Base-by-base conservation (phyloP, 139 green algal species). In the Raphidocelis subcapitata region DNA sequence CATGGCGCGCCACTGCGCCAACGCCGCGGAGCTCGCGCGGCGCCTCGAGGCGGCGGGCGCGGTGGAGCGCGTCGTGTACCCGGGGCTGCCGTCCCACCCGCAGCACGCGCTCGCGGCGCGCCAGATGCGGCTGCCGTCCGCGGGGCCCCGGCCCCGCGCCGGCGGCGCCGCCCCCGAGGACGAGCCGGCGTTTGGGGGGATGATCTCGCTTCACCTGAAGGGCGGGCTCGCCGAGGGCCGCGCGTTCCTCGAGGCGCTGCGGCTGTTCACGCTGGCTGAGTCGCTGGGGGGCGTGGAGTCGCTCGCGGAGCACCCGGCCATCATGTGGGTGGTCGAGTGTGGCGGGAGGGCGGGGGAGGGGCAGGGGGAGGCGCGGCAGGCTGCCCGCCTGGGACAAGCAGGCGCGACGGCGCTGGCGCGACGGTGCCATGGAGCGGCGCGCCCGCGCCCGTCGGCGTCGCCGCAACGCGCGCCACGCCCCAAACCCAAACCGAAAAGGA, bases 101-200 rank as follows among this genome's bases (percentile, higher is more conserved):
- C 62, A 69, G 62, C 62, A 61, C 54, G 54, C 54, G 15, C 54
- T 61, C 54, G 54, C 54, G 12, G 54, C 54, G 54, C 54, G 54
- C 28, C 54, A 61, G 54, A 61, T 61, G 54, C 54, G 54, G 12
- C 54, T 61, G 24, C 54, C 54, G 24, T 14, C 10, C 54, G 23
- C 54, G 24, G 23, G 54, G 24, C 54, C 54, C 65, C 8, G 41
- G 8, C 41, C 8, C 8, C 41, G 41, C 41, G 41, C 8, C 41
- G 41, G 8, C 41, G 44, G 26, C 44, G 10, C 28, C 21, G 65
- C 28, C 28, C 10, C 61, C 10, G 12, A 5, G 15, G n/a, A 46
- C 8, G 16, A 12, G 14, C 61, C 61, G 29, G 36, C 33, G 20
- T 55, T 55, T 37, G 36, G 62, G 33, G 37, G 62, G 33, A 71